Evolutionary conservation across 1,284 basidiomycete species (phyloP).

Genomic region (Malassezia equina): DNA sequence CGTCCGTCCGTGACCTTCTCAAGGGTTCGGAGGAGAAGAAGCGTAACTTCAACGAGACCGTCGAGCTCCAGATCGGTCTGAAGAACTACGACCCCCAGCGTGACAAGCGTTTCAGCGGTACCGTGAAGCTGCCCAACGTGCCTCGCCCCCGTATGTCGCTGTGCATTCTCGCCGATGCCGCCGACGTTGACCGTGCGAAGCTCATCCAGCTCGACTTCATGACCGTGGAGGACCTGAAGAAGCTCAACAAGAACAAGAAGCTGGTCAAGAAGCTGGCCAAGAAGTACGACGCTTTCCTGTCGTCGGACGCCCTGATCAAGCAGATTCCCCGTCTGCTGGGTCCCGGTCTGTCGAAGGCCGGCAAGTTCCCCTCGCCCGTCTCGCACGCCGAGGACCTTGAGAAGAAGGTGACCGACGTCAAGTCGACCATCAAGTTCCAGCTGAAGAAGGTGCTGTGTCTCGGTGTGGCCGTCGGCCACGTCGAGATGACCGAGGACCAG

Average conservation of each 20-base stretch:
- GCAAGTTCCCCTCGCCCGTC: constrained; percentile 93
- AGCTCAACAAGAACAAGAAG: constrained; percentile 99
- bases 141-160: constrained; percentile 98
- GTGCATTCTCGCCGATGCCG: constrained; percentile 97
- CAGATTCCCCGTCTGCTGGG: constrained; percentile 99
- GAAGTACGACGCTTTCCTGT: constrained; percentile 98
- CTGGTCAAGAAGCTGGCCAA: constrained; percentile 99
- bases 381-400: constrained; percentile 81
- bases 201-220: constrained; percentile 90
- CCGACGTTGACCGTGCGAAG: constrained; percentile 97
- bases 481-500: constrained; percentile 96
- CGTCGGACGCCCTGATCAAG: constrained; percentile 97
- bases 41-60: constrained; percentile 48
- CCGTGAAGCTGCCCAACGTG: constrained; percentile 73
- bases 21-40: constrained; percentile 44
- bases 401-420: constrained; percentile 89
- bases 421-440: constrained; percentile 70
- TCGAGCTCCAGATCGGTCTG: constrained; percentile 48
- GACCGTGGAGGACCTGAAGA: constrained; percentile 99
- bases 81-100: constrained; percentile 49
- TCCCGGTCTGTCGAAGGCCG: constrained; percentile 98
- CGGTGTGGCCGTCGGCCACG: constrained; percentile 94
- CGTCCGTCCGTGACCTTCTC: constrained; percentile 41
- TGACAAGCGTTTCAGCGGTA: constrained; percentile 49
- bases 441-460: constrained; percentile 96